phyloP scores from a whole-genome alignment of 192 early-diverging fungal species.

The Backusella macrospora region DNA sequence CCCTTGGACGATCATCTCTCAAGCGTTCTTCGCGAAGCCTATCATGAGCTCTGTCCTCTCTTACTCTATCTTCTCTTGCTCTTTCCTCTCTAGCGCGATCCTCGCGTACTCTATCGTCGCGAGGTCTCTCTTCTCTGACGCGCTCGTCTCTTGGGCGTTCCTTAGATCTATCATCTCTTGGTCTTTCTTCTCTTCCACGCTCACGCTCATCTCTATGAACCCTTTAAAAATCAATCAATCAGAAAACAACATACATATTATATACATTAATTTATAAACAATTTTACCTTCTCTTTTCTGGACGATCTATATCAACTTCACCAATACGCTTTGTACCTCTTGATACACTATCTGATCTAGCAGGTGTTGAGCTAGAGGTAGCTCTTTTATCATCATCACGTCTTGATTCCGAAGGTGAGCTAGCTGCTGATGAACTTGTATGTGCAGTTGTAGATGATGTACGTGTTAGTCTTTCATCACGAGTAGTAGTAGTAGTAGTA shows the following conservation, averaged over 20 bases:
- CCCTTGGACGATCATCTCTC: neutral
- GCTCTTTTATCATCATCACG: neutral
- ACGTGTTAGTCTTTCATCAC: neutral
- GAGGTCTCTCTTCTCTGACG: neutral
- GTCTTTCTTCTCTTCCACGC: neutral
- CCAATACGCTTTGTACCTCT: neutral
- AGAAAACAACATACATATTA: neutral
- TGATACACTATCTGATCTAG: neutral
- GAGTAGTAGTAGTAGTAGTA: neutral
- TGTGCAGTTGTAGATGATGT: neutral
- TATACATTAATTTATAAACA: no score
- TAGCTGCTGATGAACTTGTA: neutral
- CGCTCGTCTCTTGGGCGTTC: neutral
- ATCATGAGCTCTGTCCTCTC: neutral
- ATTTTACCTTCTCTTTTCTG: constrained; percentile 1
- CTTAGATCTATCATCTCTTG: no score
- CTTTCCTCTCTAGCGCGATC: neutral
- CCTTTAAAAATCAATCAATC: neutral
- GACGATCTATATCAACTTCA: neutral
- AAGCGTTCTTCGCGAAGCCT: neutral
- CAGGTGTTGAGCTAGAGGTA: neutral
- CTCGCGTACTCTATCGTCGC: neutral
- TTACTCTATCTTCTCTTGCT: neutral
- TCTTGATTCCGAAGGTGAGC: neutral
- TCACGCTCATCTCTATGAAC: neutral